Evolutionary conservation across 495 filamentous ascomycete genomes (phyloP).

Genomic region (Podospora sp.): DNA sequence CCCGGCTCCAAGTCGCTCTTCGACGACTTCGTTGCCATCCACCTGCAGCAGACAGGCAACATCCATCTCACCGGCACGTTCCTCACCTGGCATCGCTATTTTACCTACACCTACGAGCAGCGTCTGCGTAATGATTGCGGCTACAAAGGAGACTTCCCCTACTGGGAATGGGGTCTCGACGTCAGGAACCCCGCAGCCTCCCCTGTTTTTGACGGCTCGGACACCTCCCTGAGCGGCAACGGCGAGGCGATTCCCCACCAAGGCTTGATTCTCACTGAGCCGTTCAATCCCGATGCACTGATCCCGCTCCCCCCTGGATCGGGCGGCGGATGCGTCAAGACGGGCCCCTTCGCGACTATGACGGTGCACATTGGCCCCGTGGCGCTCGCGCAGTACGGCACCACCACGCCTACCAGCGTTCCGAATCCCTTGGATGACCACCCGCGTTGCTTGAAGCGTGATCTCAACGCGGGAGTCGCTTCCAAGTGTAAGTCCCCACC

Average conservation of each 20-base stretch:
- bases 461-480: constrained; percentile 56
- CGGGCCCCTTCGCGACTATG: constrained; percentile 59
- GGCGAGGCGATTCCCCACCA: constrained; percentile 48
- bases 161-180: constrained; percentile 64
- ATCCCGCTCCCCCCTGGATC: constrained; percentile 46
- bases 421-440: constrained; percentile 41
- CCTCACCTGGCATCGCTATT: constrained; percentile 72
- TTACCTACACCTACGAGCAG: constrained; percentile 63
- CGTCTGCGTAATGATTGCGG: constrained; percentile 66
- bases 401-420: constrained; percentile 19
- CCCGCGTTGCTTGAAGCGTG: constrained; percentile 66
- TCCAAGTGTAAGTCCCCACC: constrained; percentile 27
- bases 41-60: constrained; percentile 61
- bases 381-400: constrained; percentile 30
- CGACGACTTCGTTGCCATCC: constrained; percentile 71
- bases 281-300: constrained; percentile 11
- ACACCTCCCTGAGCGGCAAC: constrained; percentile 61
- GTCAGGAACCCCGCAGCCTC: constrained; percentile 51
- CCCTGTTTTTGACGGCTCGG: constrained; percentile 62
- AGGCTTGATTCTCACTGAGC: constrained; percentile 23
- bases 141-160: constrained; percentile 52
- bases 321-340: constrained; percentile 67
- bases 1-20: constrained; percentile 36
- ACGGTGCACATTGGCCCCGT: constrained; percentile 57
- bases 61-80: constrained; percentile 71